Conservation (phyloP, 139 green algal genomes). For the Haematococcus sp. region DNA sequence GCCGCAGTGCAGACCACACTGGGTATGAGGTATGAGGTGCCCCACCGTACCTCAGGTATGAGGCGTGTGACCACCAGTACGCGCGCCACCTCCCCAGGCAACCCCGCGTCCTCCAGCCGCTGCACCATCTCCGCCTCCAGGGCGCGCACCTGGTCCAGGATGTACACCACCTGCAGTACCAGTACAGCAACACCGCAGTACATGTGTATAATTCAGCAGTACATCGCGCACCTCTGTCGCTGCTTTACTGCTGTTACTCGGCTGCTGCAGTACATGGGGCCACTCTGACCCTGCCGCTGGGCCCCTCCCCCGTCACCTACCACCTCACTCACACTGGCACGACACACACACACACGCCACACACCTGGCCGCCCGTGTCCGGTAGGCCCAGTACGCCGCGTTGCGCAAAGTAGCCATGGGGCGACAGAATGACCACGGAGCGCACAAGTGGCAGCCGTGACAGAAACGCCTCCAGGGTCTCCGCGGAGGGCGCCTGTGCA, state of each 20-base stretch:
- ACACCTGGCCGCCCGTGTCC: slow-evolving; percentile 63
- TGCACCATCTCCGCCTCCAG: slow-evolving; percentile 67
- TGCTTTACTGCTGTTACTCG: background rate
- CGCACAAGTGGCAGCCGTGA: slow-evolving; percentile 67
- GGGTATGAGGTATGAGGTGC: no score
- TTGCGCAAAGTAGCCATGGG: slow-evolving; percentile 86
- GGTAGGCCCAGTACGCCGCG: slow-evolving; percentile 67
- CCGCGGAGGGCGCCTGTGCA: slow-evolving; percentile 62
- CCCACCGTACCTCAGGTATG: slow-evolving; percentile 65
- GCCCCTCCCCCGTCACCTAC: no score
- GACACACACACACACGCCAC: no score
- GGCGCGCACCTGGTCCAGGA: slow-evolving; percentile 76
- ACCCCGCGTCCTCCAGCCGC: slow-evolving; percentile 49
- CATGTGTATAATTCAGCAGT: background rate
- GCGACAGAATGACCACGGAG: slow-evolving; percentile 73
- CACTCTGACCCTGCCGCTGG: no score
- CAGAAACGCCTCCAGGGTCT: slow-evolving; percentile 67
- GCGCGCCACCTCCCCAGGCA: slow-evolving; percentile 31
- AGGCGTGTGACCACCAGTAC: slow-evolving; percentile 79
- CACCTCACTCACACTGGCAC: no score
- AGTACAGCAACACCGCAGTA: background rate
- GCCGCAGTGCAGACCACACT: no score
- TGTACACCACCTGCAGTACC: slow-evolving; percentile 75
- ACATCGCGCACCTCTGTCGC: background rate
- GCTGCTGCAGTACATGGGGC: no score